Evolutionary conservation across 2,329 filamentous ascomycete genomes (phyloP), one percentile per base, ranked within the genome.

Genomic region (Malbranchea zuffiana): DNA sequence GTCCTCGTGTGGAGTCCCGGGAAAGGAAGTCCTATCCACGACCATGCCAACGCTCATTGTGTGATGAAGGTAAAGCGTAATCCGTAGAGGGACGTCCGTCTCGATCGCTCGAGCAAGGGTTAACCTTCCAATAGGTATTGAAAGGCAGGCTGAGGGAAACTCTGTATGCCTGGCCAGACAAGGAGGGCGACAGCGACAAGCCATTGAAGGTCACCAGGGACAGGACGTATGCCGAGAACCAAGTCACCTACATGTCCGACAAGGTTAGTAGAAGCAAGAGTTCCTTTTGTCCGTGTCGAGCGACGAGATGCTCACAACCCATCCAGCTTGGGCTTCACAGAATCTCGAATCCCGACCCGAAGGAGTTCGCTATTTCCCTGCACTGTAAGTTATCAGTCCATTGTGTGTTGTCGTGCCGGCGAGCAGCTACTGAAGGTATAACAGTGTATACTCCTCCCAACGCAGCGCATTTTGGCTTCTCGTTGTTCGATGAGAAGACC

Each of bases 201-300:
- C 75, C 78, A 3, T 77, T 82, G 59, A 55, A 66, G 42, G 59
- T 82, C 40, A 79, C 77, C 46, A 78, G 74, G 29, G 73, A 83
- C 51, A 82, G 73, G 25, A 71, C 68, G 27, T 82, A 85, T 52
- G 63, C 67, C 33, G 68, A 79, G 53, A 80, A 88, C 46, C 67
- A 80, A 44, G 84, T 93, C 25, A 80, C 84, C 6, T 94, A 94
- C 60, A 94, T 95, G 79, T 82, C 83, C 25, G 87, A 94, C 56
- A 75, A 68, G 50, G 64, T 67, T 42, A 39, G 56, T 48, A 33
- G 12, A 10, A 35, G 15, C 11, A 15, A 38, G 17, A 20, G n/a
- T n/a, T n/a, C n/a, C n/a, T n/a, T n/a, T n/a, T n/a, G n/a, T 13
- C 28, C 12, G 21, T 17, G 6, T 21, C 15, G 10, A 16, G 6